A percentile compares a stretch with the other conserved stretches of the same genome.
Conservation (phyloP, 257 asterid species). For the Solanum phureja region DNA sequence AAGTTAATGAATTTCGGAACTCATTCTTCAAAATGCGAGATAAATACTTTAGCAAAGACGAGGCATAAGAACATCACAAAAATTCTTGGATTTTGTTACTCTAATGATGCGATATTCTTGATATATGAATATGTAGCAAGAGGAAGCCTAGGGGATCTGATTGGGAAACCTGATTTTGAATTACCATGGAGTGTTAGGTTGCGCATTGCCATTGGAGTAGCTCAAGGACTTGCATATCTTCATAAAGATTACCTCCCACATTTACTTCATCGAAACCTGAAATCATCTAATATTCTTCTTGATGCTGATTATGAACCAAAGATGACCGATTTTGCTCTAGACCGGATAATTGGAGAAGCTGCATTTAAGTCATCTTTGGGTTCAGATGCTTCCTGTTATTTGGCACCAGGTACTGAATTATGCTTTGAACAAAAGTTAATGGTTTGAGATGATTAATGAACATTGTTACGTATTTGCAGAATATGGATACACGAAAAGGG, state of each 20-base stretch:
- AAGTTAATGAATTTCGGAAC: conserved; percentile 34
- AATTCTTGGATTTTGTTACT: conserved; percentile 68
- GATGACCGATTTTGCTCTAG: conserved; percentile 62
- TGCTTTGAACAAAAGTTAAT: neutral
- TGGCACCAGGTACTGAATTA: conserved; percentile 64
- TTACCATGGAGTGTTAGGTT: conserved; percentile 57
- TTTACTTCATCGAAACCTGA: conserved; percentile 65
- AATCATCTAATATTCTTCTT: conserved; percentile 57
- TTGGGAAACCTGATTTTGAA: conserved; percentile 27
- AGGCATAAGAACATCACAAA: conserved; percentile 64
- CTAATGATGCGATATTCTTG: conserved; percentile 48
- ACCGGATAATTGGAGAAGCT: conserved; percentile 50
- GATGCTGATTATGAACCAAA: conserved; percentile 73
- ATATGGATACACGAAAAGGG: conserved; percentile 53
- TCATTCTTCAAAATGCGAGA: conserved; percentile 54
- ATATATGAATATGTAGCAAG: conserved; percentile 58
- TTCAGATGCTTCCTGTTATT: conserved; percentile 54
- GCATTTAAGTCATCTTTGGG: conserved; percentile 35
- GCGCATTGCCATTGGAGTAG: conserved; percentile 64
- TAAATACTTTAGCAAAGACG: conserved; percentile 66
- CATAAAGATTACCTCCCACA: conserved; percentile 65
- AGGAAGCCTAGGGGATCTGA: conserved; percentile 70
- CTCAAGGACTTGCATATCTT: conserved; percentile 80
- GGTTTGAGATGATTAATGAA: neutral
- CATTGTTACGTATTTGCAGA: conserved; percentile 22